Evolutionary conservation across 345 rosid species (phyloP).

Genomic region (Cardiospermum halicacabum): DNA sequence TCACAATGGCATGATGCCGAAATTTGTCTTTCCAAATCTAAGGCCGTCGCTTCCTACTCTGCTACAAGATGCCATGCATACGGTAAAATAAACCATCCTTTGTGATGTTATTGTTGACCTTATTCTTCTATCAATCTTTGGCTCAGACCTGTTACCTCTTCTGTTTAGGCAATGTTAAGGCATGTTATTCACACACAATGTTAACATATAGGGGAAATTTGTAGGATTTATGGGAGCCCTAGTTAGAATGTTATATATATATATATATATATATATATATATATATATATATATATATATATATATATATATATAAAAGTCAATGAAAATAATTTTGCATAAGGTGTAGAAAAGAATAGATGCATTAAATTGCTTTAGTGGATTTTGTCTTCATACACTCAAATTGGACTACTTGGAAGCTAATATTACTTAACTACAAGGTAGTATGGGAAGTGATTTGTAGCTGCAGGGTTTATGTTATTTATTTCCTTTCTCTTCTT

Average conservation of each 20-base stretch:
- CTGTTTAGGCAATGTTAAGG: not conserved
- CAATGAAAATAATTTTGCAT: not conserved
- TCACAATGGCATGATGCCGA: conserved; percentile 73
- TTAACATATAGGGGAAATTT: too few relatives aligned
- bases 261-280: too few relatives aligned
- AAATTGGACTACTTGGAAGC: not conserved
- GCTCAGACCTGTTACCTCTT: not conserved
- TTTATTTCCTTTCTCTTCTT: not conserved
- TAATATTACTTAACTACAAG: not conserved
- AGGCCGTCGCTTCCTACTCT: conserved; percentile 45
- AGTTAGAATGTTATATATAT: not conserved
- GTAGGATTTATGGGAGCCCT: not conserved
- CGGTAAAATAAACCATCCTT: conserved; percentile 29
- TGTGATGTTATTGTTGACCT: not conserved
- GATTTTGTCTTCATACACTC: not conserved
- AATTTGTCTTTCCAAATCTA: conserved; percentile 72
- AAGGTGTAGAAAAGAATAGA: not conserved
- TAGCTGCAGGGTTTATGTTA: not conserved
- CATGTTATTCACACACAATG: not conserved
- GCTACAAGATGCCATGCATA: conserved; percentile 48
- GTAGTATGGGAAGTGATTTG: not conserved
- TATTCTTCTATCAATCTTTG: not conserved
- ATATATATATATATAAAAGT: too few relatives aligned
- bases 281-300: too few relatives aligned
- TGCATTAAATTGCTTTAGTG: not conserved